Base-by-base conservation (phyloP, 2,329 filamentous ascomycete species). In the Furcasterigmium sp. region DNA sequence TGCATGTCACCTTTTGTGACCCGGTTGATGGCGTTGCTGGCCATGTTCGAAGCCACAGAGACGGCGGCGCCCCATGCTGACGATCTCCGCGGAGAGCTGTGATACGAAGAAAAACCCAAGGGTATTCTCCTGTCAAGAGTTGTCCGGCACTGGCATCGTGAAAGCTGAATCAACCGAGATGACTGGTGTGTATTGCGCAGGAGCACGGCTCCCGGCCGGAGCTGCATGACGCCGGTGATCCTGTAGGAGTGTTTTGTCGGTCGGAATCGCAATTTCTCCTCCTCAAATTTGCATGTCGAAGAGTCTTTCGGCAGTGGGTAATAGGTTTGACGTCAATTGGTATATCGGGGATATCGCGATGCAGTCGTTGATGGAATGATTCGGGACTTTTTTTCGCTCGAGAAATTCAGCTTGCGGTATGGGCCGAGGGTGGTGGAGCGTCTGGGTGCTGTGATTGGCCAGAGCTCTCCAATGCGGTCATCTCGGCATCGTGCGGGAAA, bases 31-130 rank as follows among this genome's bases (percentile, higher is more conserved):
- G 78, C 80, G 59, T 84, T 85, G 53, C 76, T 76, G 52, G 90
- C 83, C 47, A 90, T 76, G 61, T 84, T 84, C 52, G 85, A 76
- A 29, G 81, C 80, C 14, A 84, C 79, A 19, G 79, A 77, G 15
- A 88, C 84, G 8, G 86, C 86, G 36, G 87, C 85, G 3, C 82
- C 84, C 76, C 85, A 88, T 39, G 82, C 81, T n/a, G 84, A 90
- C 21, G 70, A 67, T 20, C 67, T 64, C 37, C 56, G 64, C 7
- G 64, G 56, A 8, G 67, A 69, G 14, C 64, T 65, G 53, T 79
- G 75, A 46, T 76, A 70, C 35, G 56, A 44, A 5, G 60, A 58
- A 43, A 51, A 54, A n/a, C 56, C 53, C 39, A 54, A 54, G 8
- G 49, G 55, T 60, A 65, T 58, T 51, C 64, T 57, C 21, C 56